Percentiles rank a stretch among this genome's conserved stretches.
phyloP scores from a whole-genome alignment of 176 grass and related monocot species.

The Poa pratensis region DNA sequence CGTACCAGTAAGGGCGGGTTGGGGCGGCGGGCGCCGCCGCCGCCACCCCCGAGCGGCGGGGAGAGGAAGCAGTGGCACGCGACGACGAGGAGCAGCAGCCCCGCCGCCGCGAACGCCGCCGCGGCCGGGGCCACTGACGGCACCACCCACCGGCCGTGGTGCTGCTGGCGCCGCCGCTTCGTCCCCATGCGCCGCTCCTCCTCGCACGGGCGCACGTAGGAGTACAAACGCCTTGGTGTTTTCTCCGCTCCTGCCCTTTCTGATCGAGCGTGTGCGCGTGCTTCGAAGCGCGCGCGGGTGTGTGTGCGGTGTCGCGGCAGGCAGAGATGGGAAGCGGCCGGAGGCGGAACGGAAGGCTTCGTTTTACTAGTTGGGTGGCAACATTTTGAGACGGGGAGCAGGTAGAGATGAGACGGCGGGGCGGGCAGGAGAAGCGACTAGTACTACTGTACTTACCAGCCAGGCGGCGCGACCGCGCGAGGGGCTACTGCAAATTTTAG shows the following conservation, averaged over 20 bases:
- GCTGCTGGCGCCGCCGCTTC: constrained; percentile 56
- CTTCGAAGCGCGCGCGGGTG: not conserved
- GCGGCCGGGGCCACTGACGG: constrained; percentile 58
- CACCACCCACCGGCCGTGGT: constrained; percentile 64
- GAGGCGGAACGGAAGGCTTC: constrained; percentile 20
- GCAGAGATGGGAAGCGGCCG: not conserved
- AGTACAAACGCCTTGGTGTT: not conserved
- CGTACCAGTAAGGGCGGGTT: constrained; percentile 52
- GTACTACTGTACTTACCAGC: not conserved
- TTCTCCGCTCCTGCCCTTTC: not conserved
- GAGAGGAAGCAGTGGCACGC: constrained; percentile 77
- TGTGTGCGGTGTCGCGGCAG: not conserved
- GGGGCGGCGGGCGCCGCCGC: constrained; percentile 32
- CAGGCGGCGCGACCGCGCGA: too few relatives aligned
- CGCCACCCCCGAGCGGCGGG: constrained; percentile 51
- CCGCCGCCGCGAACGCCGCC: constrained; percentile 54
- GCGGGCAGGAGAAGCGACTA: not conserved
- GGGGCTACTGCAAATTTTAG: not conserved
- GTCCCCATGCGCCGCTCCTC: constrained; percentile 56
- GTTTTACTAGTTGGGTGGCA: constrained; percentile 34
- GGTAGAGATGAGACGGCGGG: constrained; percentile 12
- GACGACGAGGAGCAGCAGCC: constrained; percentile 67
- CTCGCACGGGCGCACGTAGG: not conserved
- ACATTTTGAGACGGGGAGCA: constrained; percentile 27
- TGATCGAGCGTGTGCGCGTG: not conserved